A percentile compares a stretch with the other conserved stretches of the same genome.
Conservation (phyloP, 306 rosid genomes). For the Dryas octopetala region DNA sequence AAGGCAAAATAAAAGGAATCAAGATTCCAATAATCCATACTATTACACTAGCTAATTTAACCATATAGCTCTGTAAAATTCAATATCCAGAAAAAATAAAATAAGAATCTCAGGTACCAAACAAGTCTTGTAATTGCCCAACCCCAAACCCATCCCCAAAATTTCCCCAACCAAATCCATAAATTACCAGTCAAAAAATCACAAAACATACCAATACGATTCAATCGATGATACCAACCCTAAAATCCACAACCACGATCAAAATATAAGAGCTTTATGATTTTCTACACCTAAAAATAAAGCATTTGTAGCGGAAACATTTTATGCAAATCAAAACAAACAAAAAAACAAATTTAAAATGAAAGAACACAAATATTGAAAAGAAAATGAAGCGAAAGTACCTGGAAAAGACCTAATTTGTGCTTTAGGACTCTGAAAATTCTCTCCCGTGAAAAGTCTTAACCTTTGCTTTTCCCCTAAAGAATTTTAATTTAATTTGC, state of each 20-base stretch:
- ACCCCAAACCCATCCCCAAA: neutral
- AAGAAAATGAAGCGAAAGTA: neutral
- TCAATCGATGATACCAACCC: neutral
- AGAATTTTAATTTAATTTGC: conserved; percentile 2
- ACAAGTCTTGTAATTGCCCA: neutral
- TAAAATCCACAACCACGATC: conserved; percentile 2
- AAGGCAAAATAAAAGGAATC: neutral
- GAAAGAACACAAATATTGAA: neutral
- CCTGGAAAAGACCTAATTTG: conserved; percentile 15
- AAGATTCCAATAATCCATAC: neutral
- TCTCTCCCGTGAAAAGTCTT: neutral
- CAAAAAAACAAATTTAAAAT: neutral
- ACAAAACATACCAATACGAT: neutral
- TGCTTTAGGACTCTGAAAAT: neutral
- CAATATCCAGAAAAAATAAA: neutral
- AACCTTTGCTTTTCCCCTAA: neutral
- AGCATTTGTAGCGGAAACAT: neutral
- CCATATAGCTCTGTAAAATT: neutral
- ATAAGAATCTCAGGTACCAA: neutral
- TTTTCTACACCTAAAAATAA: neutral
- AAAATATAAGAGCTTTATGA: neutral
- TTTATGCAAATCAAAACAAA: neutral
- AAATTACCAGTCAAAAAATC: neutral
- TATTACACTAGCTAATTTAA: neutral
- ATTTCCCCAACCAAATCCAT: neutral